Evolutionary conservation across 2,329 filamentous ascomycete species (phyloP).

Genomic region (Trichophaea hybrida): DNA sequence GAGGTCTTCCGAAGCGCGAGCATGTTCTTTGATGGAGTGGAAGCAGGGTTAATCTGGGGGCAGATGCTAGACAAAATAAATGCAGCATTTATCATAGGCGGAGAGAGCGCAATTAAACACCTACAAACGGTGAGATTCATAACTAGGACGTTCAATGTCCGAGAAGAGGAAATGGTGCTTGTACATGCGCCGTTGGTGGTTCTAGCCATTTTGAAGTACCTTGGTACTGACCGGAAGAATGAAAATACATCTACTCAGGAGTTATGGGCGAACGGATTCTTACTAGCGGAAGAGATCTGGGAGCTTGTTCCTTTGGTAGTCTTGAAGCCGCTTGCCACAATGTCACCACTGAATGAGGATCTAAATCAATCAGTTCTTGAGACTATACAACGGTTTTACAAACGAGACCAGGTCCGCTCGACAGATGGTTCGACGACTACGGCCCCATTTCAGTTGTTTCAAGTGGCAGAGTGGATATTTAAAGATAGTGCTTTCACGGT

Average conservation of each 20-base stretch:
- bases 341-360: neutral
- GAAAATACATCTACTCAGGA: conserved; percentile 24
- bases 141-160: conserved; percentile 74
- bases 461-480: conserved; percentile 48
- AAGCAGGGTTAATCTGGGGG: conserved; percentile 83
- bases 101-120: conserved; percentile 40
- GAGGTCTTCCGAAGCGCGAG: conserved; percentile 88
- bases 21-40: conserved; percentile 93
- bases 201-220: conserved; percentile 44
- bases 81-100: conserved; percentile 37
- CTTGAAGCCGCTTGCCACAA: conserved; percentile 33
- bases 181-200: conserved; percentile 66
- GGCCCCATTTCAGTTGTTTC: conserved; percentile 44
- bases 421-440: neutral
- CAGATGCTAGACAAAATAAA: conserved; percentile 57
- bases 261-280: conserved; percentile 30
- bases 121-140: conserved; percentile 69
- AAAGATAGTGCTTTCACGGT: conserved; percentile 37
- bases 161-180: conserved; percentile 89
- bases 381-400: conserved; percentile 51
- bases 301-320: conserved; percentile 51
- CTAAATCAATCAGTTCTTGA: conserved; percentile 39
- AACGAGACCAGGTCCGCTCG: conserved; percentile 26
- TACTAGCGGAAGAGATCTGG: conserved; percentile 44
- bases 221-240: conserved; percentile 31